Percentiles rank a stretch among this genome's conserved stretches.
Evolutionary conservation across 1,284 basidiomycete genomes (phyloP).

Genomic region (Boletus smithii): DNA sequence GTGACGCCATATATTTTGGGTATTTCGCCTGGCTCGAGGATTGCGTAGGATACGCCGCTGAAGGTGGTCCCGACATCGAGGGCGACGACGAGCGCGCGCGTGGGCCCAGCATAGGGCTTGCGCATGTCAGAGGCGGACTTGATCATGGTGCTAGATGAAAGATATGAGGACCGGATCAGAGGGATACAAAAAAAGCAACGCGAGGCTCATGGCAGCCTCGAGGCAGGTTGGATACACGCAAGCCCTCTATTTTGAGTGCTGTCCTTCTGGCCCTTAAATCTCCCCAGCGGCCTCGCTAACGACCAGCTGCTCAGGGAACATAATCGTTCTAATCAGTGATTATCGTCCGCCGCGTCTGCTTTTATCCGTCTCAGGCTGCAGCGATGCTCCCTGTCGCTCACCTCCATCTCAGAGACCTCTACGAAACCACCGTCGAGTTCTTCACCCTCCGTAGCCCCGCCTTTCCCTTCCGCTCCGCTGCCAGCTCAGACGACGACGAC

Average conservation of each 20-base stretch:
- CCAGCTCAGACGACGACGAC: slow-evolving; percentile 21
- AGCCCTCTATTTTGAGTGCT: slow-evolving; percentile 9
- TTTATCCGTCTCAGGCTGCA: slow-evolving; percentile 34
- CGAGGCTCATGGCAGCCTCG: slow-evolving; percentile 9
- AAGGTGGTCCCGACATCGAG: slow-evolving; percentile 77
- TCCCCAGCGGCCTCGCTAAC: slow-evolving; percentile 12
- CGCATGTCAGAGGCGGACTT: slow-evolving; percentile 48
- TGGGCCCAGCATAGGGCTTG: slow-evolving; percentile 64
- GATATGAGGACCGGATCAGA: slow-evolving; percentile 5
- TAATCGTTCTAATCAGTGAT: slow-evolving; percentile 31
- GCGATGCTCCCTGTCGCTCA: slow-evolving; percentile 49
- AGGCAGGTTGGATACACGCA: slow-evolving; percentile 23
- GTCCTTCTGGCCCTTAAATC: slow-evolving; percentile 15
- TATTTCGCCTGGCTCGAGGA: slow-evolving; percentile 68
- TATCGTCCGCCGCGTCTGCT: slow-evolving; percentile 36
- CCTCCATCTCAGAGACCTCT: slow-evolving; percentile 55
- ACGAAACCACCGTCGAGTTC: slow-evolving; percentile 59
- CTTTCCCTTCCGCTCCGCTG: slow-evolving; percentile 26
- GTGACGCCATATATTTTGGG: slow-evolving; percentile 74
- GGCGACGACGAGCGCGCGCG: slow-evolving; percentile 65
- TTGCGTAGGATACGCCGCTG: slow-evolving; percentile 71
- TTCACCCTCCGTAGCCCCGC: slow-evolving; percentile 45
- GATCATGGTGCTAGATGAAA: slow-evolving; percentile 13
- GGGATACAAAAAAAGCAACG: neutral
- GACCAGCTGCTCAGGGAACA: neutral